These are phyloP conservation scores for Oidiodendron maius DNA, from an alignment of 495 filamentous ascomycete genomes.

Conservation along the genomic window DNA sequence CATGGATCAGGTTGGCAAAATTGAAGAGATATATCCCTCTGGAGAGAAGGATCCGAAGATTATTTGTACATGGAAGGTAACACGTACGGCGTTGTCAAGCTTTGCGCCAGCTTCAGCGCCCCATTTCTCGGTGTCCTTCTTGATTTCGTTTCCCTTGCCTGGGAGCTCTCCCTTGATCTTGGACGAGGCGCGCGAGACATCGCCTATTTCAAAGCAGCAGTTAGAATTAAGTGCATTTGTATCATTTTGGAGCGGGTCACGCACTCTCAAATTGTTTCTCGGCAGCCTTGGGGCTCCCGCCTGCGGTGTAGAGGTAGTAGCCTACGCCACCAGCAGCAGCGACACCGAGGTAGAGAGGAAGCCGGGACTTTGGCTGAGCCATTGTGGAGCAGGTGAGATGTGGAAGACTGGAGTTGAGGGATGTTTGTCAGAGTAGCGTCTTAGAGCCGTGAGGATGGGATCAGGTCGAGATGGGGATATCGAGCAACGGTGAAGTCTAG, in stretches of 20 bases:
- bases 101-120: conserved; percentile 46
- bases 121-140: conserved; percentile 45
- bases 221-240: too few species aligned
- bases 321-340: conserved; percentile 62
- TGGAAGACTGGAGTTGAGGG: too few species aligned
- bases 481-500: too few species aligned
- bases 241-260: too few species aligned
- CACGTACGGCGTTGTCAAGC: conserved; percentile 50
- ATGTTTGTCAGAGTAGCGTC: too few species aligned
- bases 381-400: conserved; percentile 28
- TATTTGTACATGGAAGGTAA: too few species aligned
- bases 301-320: conserved; percentile 89
- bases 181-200: conserved; percentile 56
- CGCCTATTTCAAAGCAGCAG: conserved; percentile 39
- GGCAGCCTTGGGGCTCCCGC: conserved; percentile 74
- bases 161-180: conserved; percentile 59
- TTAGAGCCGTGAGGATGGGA: too few species aligned
- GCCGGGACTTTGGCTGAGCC: conserved; percentile 42
- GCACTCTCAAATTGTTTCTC: conserved; percentile 78
- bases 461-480: too few species aligned
- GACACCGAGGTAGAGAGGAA: conserved; percentile 52
- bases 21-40: conserved; percentile 4
- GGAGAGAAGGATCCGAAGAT: not conserved
- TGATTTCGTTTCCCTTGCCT: conserved; percentile 38
- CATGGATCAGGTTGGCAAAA: not conserved